Percentiles rank a stretch among this genome's conserved stretches.
Conservation (phyloP, 2,329 filamentous ascomycete genomes). For the Aspergillus piperis region DNA sequence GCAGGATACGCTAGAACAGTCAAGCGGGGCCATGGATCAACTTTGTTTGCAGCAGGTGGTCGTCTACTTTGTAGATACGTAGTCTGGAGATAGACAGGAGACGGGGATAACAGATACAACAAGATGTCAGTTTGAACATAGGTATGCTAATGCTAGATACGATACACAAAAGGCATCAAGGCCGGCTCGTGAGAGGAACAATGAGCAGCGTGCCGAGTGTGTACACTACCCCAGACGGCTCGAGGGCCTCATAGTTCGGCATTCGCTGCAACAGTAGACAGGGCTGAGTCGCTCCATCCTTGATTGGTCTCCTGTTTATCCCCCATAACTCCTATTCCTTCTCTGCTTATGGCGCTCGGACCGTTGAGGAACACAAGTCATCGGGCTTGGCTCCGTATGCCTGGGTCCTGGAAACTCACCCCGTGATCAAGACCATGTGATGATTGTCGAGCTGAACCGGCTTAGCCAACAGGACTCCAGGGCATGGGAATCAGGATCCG, state of each 20-base stretch:
- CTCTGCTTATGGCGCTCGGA: conserved; percentile 6
- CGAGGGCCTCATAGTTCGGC: background rate
- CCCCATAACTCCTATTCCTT: background rate
- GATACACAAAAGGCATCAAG: conserved; percentile 19
- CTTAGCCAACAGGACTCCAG: conserved; percentile 86
- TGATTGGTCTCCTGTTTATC: background rate
- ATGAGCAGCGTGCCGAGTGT: conserved; percentile 2
- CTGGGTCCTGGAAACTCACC: conserved; percentile 1
- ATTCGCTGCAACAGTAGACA: background rate
- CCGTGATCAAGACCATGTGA: conserved; percentile 9
- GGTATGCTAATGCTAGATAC: conserved; percentile 20
- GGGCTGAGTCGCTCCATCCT: conserved; percentile 1
- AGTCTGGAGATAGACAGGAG: no score
- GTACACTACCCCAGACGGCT: conserved; percentile 2
- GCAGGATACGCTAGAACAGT: background rate
- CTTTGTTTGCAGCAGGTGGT: background rate
- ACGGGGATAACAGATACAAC: conserved; percentile 13
- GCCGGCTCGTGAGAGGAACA: conserved; percentile 10
- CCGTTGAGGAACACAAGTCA: conserved; percentile 1
- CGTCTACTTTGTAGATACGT: no score
- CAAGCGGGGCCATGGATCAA: conserved; percentile 6
- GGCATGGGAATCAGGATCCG: conserved; percentile 90
- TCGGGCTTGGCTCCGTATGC: background rate
- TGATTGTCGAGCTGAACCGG: background rate
- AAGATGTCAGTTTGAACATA: conserved; percentile 11